Percentiles rank a stretch among this genome's conserved stretches.
phyloP scores from a whole-genome alignment of 2,329 filamentous ascomycete species.

The Ceratocystis variospora region DNA sequence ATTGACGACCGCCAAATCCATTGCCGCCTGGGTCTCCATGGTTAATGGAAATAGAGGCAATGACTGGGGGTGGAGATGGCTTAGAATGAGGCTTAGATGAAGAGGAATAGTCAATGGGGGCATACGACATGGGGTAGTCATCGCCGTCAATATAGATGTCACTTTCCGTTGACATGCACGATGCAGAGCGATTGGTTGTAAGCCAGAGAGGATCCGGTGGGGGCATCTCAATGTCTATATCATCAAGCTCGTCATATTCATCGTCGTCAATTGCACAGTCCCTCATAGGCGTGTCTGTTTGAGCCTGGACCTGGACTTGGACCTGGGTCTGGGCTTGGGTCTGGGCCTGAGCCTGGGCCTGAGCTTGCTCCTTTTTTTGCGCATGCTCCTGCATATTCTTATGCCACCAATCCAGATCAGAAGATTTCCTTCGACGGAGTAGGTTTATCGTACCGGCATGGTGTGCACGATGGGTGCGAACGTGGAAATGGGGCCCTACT shows the following conservation, averaged over 20 bases:
- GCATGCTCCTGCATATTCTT: constrained; percentile 69
- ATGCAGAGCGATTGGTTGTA: constrained; percentile 21
- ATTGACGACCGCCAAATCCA: background rate
- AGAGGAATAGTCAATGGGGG: constrained; percentile 21
- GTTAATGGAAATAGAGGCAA: background rate
- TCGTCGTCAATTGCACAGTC: constrained; percentile 14
- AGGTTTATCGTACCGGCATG: constrained; percentile 17
- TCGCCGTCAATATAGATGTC: constrained; percentile 20
- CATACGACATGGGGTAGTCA: constrained; percentile 26
- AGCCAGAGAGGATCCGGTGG: constrained; percentile 27
- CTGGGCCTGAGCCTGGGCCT: background rate
- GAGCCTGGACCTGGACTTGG: constrained; percentile 25
- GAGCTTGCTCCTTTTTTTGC: constrained; percentile 44
- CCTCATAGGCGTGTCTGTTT: constrained; percentile 23
- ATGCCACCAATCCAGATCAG: constrained; percentile 58
- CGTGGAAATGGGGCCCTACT: constrained; percentile 24
- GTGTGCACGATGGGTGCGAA: background rate
- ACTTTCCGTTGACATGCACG: constrained; percentile 10
- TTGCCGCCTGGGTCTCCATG: background rate
- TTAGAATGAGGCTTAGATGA: background rate
- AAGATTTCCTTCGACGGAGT: constrained; percentile 42
- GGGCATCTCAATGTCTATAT: constrained; percentile 22
- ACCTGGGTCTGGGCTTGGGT: too few relatives aligned
- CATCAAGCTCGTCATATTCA: constrained; percentile 22
- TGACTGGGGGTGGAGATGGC: background rate